Conservation (phyloP, 164 flowering plant genomes). For the Stephania cephalantha region DNA sequence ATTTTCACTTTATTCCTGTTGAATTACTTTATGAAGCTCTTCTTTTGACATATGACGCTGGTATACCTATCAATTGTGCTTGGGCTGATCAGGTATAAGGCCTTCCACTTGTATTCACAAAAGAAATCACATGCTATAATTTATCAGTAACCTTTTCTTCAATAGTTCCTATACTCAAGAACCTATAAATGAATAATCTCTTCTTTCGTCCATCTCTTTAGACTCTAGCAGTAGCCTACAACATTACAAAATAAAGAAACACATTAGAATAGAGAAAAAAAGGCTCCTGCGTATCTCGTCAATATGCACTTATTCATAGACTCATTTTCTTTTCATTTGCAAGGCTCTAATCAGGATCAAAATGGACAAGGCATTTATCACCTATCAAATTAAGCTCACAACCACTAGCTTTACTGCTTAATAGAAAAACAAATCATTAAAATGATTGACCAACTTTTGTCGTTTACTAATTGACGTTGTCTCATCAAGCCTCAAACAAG, state of each 20-base stretch:
- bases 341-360: slow-evolving; percentile 99
- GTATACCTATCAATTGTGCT: slow-evolving; percentile 80
- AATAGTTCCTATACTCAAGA: slow-evolving; percentile 91
- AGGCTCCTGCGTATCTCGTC: not conserved
- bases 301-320: not conserved
- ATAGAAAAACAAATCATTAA: slow-evolving; percentile 92
- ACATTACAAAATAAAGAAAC: not conserved
- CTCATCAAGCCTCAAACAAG: slow-evolving; percentile 92
- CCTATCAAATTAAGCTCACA: slow-evolving; percentile 98
- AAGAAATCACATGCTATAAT: too few species aligned
- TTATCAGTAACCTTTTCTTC: slow-evolving; percentile 99
- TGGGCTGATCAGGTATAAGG: too few species aligned
- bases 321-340: slow-evolving; percentile 98
- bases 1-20: slow-evolving; percentile 63
- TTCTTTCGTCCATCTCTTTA: slow-evolving; percentile 99
- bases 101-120: too few species aligned
- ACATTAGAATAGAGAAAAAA: slow-evolving; percentile 6
- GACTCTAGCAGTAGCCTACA: slow-evolving; percentile 96
- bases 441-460: slow-evolving; percentile 80
- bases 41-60: slow-evolving; percentile 99
- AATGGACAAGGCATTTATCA: slow-evolving; percentile 85
- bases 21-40: slow-evolving; percentile 98
- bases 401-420: slow-evolving; percentile 99
- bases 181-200: slow-evolving; percentile 93
- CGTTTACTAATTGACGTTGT: slow-evolving; percentile 86